A percentile compares a stretch with the other conserved stretches of the same genome.
phyloP scores from a whole-genome alignment of 352 stramenopile species.

The Peronospora belbahrii region DNA sequence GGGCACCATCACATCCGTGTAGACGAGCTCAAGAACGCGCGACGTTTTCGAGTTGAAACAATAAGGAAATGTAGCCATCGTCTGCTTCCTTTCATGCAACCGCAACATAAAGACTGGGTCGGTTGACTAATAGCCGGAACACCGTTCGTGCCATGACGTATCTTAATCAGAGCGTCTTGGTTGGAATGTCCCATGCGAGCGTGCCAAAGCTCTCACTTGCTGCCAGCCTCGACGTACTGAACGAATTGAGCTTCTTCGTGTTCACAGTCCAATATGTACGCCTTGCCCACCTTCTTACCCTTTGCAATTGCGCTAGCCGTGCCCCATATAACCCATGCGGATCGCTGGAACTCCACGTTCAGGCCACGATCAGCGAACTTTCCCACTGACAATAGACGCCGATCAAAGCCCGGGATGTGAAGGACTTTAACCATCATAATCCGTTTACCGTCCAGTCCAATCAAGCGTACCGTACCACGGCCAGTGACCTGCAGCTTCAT shows the following conservation, averaged over 20 bases:
- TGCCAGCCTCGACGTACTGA: not conserved
- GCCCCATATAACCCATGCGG: conserved; percentile 6
- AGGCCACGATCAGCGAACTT: conserved; percentile 5
- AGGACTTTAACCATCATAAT: conserved; percentile 1
- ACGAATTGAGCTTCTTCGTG: not conserved
- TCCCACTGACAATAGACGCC: conserved; percentile 1
- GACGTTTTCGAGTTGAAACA: not conserved
- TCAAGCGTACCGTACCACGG: conserved; percentile 1
- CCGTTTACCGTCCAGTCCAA: not conserved
- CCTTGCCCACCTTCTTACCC: conserved; percentile 8
- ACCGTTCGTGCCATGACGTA: not conserved
- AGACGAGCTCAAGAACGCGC: not conserved
- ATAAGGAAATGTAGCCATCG: not conserved
- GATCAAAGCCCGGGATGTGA: not conserved
- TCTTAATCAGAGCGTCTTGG: not conserved
- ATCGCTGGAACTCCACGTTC: conserved; percentile 5
- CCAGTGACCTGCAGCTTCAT: conserved; percentile 3
- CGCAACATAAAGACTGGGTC: not conserved
- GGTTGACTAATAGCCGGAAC: not conserved
- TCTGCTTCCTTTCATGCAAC: not conserved
- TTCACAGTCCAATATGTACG: conserved; percentile 8
- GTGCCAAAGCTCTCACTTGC: conserved; percentile 20
- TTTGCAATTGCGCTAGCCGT: not conserved
- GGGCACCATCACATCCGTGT: not conserved
- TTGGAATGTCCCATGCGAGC: conserved; percentile 9